These are phyloP conservation scores for Lepiota subincarnata DNA, from an alignment of 768 basidiomycete species.

Conservation along the genomic window DNA sequence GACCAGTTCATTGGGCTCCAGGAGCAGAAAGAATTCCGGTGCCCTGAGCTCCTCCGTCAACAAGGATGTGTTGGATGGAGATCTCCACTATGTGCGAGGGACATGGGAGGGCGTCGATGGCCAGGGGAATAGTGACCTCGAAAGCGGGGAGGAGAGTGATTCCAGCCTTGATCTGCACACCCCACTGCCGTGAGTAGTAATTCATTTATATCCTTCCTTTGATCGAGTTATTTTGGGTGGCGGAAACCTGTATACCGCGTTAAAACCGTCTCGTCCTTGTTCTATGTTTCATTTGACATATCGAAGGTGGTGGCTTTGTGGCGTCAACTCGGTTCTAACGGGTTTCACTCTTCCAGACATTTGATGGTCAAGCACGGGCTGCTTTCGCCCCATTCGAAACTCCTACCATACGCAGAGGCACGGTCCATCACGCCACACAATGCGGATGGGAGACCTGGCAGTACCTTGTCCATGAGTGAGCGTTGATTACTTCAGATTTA, in stretches of 20 bases:
- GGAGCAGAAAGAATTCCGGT: slow-evolving; percentile 12
- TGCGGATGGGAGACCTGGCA: slow-evolving; percentile 24
- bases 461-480: slow-evolving; percentile 32
- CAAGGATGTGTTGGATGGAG: neutral
- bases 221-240: neutral
- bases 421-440: slow-evolving; percentile 17
- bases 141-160: slow-evolving; percentile 27
- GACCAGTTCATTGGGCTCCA: slow-evolving; percentile 7
- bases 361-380: slow-evolving; percentile 66
- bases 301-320: neutral
- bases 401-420: slow-evolving; percentile 37
- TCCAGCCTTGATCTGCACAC: slow-evolving; percentile 68
- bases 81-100: slow-evolving; percentile 8
- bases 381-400: slow-evolving; percentile 61
- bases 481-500: neutral
- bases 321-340: neutral
- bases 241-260: too few species aligned
- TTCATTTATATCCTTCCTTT: slow-evolving; percentile 8
- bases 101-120: slow-evolving; percentile 14
- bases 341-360: slow-evolving; percentile 35
- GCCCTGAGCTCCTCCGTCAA: neutral
- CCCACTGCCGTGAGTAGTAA: slow-evolving; percentile 55
- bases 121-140: slow-evolving; percentile 11
- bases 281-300: neutral
- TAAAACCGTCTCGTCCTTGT: too few species aligned